Percentiles rank a stretch among this genome's conserved stretches.
These are phyloP conservation scores for Orbilia brochopaga DNA, from an alignment of 2,329 filamentous ascomycete species.

Conservation along the genomic window DNA sequence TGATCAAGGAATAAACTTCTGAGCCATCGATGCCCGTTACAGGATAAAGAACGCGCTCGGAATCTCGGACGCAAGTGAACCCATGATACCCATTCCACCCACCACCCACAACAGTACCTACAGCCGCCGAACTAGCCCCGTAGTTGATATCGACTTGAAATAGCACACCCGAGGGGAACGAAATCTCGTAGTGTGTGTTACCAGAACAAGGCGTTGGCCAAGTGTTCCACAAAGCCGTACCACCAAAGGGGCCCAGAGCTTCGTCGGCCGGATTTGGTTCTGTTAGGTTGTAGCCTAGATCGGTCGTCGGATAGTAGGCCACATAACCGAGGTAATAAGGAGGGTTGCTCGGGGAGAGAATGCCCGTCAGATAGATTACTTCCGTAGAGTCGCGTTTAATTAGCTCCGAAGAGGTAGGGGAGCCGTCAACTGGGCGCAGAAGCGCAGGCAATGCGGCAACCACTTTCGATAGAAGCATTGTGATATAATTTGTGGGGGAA, in stretches of 20 bases:
- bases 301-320: constrained; percentile 30
- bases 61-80: constrained; percentile 28
- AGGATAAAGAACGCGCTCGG: constrained; percentile 6
- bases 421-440: not conserved
- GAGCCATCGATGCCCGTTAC: not conserved
- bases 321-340: constrained; percentile 26
- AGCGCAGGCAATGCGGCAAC: constrained; percentile 22
- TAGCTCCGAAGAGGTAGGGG: constrained; percentile 3
- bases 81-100: constrained; percentile 42
- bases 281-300: not conserved
- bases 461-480: constrained; percentile 19
- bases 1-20: constrained; percentile 14
- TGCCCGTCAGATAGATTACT: constrained; percentile 37
- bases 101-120: constrained; percentile 31
- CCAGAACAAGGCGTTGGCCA: constrained; percentile 38
- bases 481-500: constrained; percentile 3
- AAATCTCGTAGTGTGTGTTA: constrained; percentile 40
- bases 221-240: constrained; percentile 11
- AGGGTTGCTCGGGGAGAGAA: not conserved
- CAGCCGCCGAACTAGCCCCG: constrained; percentile 3
- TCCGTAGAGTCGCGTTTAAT: constrained; percentile 34
- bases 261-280: constrained; percentile 22
- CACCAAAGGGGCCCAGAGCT: constrained; percentile 24
- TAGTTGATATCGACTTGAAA: constrained; percentile 39
- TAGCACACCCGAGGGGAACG: constrained; percentile 16